Conservation (phyloP, 371 early-diverging fungal species). For the Rhizomucor pusillus region DNA sequence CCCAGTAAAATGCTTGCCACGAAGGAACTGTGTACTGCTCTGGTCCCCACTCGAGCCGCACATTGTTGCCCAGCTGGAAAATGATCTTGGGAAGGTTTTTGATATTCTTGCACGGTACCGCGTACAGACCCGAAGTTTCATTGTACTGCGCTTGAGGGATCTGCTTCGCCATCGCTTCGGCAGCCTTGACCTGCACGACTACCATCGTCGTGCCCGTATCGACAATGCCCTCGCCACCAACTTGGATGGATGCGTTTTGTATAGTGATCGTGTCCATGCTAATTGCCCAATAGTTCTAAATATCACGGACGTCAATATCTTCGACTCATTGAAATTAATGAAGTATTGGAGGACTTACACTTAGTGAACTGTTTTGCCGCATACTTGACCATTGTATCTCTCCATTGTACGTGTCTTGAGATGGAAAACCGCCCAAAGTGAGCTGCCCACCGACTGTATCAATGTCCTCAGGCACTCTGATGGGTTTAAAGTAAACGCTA, state of each 20-base stretch:
- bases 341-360: neutral
- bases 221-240: constrained; percentile 19
- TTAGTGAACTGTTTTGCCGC: constrained; percentile 7
- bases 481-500: constrained; percentile 37
- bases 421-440: constrained; percentile 32
- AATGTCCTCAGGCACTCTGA: constrained; percentile 13
- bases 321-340: constrained; percentile 17
- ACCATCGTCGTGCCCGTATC: constrained; percentile 44
- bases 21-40: constrained; percentile 3
- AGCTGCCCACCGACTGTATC: constrained; percentile 32
- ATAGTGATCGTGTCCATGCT: constrained; percentile 23
- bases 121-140: constrained; percentile 1
- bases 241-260: constrained; percentile 9
- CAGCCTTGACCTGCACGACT: constrained; percentile 10
- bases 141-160: constrained; percentile 4
- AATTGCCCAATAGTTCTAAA: constrained; percentile 35
- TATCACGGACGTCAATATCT: no score
- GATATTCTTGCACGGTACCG: constrained; percentile 9
- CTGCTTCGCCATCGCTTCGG: neutral
- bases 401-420: constrained; percentile 11
- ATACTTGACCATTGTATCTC: constrained; percentile 6
- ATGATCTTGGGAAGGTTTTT: constrained; percentile 1
- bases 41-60: neutral
- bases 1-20: constrained; percentile 5
- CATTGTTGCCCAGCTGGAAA: no score